Base-by-base conservation (phyloP, 2,329 filamentous ascomycete genomes). In the Falciphora oryzae region DNA sequence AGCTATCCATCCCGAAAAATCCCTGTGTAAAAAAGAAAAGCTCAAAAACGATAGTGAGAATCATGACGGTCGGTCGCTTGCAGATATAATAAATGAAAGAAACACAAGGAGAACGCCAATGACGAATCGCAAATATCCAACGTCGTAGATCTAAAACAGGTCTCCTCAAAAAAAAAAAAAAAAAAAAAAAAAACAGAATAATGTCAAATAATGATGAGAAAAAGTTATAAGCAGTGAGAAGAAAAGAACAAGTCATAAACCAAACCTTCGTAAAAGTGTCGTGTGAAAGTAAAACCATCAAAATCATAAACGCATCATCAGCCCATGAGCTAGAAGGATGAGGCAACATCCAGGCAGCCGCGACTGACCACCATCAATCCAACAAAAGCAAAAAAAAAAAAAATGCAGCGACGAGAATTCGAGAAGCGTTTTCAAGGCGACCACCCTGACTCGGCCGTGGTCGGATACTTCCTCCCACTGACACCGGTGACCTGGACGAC, bases 381-480 rank as follows among this genome's bases (percentile, higher is more conserved):
- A 10, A 53, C 16, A 53, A 53, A 53, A n/a, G 22, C 18, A 22
- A 53, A 53, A 53, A 53, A n/a, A 13, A 2, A 22, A 53, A 53
- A n/a, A 2, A n/a, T 22, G 11, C 44, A 8, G 22, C 5, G 4
- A 7, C 2, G 44, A 53, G 5, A 18, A 18, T 22, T n/a, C 44
- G 6, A 22, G 18, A 22, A 11, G 44, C 22, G 3, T n/a, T n/a
- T 4, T 53, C 44, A 53, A 53, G 44, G 44, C 22, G 44, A 53
- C 27, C 27, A 59, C 10, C 57, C 57, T 16, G 61, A 50, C 29
- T 27, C 57, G 25, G 72, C 71, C 28, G 76, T 69, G 58, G 76
- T 77, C 16, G 77, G 73, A 66, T 80, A 79, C 66, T 75, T 73
- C 68, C 79, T 72, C 13, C 75, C 76, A 1, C 73, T 68, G 27